Conservation (phyloP, 1,139 yeast genomes). For the Fermentozyma sake region DNA sequence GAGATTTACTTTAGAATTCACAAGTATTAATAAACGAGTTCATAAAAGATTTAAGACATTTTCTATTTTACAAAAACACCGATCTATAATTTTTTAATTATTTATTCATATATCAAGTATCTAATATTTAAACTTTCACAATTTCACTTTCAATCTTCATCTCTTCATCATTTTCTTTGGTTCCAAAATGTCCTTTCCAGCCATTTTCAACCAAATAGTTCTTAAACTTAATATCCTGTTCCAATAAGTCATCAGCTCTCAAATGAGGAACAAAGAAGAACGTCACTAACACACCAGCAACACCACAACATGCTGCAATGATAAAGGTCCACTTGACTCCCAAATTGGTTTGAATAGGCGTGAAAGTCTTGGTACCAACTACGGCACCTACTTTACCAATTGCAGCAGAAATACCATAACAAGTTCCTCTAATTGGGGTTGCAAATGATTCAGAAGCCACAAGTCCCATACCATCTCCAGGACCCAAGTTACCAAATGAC, state of each 20-base stretch:
- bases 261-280: conserved; percentile 64
- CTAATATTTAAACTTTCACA: no score
- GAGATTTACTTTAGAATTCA: no score
- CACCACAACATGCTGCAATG: conserved; percentile 67
- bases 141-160: conserved; percentile 2
- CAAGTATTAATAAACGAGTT: no score
- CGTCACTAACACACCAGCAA: conserved; percentile 60
- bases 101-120: no score
- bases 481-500: conserved; percentile 67
- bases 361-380: conserved; percentile 42
- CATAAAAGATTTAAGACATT: no score
- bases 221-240: conserved; percentile 61
- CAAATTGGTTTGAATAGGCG: conserved; percentile 34
- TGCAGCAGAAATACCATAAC: conserved; percentile 46
- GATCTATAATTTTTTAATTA: no score
- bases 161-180: conserved; percentile 20
- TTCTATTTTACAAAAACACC: no score
- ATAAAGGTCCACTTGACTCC: conserved; percentile 36
- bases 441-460: conserved; percentile 67
- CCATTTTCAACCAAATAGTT: conserved; percentile 61
- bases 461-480: conserved; percentile 72
- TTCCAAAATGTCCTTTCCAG: conserved; percentile 61
- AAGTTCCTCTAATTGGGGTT: conserved; percentile 71
- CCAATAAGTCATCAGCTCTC: conserved; percentile 60
- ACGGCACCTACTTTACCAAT: conserved; percentile 50